Percentiles rank a stretch among this genome's conserved stretches.
These are phyloP conservation scores for Cordyceps pruinosa DNA, from an alignment of 2,329 filamentous ascomycete genomes.

Conservation along the genomic window DNA sequence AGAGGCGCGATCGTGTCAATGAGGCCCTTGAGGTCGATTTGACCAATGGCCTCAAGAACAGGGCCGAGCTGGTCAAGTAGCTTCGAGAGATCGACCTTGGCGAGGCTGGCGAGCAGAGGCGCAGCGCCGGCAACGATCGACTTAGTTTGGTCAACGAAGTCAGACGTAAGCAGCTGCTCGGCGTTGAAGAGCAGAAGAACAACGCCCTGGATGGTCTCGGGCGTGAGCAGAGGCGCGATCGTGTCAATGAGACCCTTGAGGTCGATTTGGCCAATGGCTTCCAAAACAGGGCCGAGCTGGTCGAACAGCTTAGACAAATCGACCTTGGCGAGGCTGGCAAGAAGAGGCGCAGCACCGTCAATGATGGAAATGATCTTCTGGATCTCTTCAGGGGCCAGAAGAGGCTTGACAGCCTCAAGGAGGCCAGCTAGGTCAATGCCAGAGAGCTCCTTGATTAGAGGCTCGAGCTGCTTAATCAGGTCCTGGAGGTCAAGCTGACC, in stretches of 20 bases:
- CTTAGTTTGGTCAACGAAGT: slow-evolving; percentile 16
- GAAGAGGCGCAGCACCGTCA: slow-evolving; percentile 23
- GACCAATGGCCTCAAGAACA: slow-evolving; percentile 19
- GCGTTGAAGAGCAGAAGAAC: slow-evolving; percentile 15
- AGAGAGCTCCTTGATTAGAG: slow-evolving; percentile 14
- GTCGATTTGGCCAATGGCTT: slow-evolving; percentile 15
- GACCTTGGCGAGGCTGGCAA: slow-evolving; percentile 27
- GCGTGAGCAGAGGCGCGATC: slow-evolving; percentile 11
- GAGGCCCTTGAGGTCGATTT: slow-evolving; percentile 17
- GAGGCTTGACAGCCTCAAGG: slow-evolving; percentile 16
- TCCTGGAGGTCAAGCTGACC: slow-evolving; percentile 23
- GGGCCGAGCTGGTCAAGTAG: slow-evolving; percentile 23
- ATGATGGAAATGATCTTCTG: slow-evolving; percentile 21
- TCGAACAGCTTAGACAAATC: slow-evolving; percentile 24
- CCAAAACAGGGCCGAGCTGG: slow-evolving; percentile 21
- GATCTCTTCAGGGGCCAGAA: slow-evolving; percentile 19
- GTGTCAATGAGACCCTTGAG: slow-evolving; percentile 15
- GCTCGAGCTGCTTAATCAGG: slow-evolving; percentile 17
- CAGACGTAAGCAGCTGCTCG: slow-evolving; percentile 12
- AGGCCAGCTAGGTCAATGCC: slow-evolving; percentile 13
- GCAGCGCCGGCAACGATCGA: slow-evolving; percentile 11
- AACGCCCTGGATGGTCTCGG: slow-evolving; percentile 15
- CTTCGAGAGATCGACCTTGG: too few relatives aligned
- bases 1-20: slow-evolving; percentile 14
- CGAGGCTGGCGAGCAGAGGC: slow-evolving; percentile 9